Evolutionary conservation across 2,329 filamentous ascomycete species (phyloP), one percentile per base, ranked within the genome.

Genomic region (Aspergillus jensenii): DNA sequence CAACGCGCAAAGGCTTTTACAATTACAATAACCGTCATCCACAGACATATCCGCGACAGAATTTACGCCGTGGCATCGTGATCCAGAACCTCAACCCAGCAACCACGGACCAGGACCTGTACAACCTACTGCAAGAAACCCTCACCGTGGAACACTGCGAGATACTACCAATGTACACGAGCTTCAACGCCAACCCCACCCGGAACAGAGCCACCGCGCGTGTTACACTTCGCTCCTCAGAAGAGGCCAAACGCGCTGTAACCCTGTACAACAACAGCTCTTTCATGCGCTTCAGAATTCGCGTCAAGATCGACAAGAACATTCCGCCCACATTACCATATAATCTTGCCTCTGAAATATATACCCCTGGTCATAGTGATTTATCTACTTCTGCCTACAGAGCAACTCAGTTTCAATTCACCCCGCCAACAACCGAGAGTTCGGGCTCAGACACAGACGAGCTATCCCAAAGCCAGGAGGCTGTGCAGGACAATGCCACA

Each of bases 161-260:
- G 27, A 60, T 76, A 8, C 60, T 66, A 7, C 55, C 67, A 1
- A 66, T 25, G 21, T 12, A 23, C 43, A 33, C 23, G 44, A 4
- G 33, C 6, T 31, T 33, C 41, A 23, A 68, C 35, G 56, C 62
- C 4, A 65, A 67, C 46, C 49, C 64, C 11, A 57, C 61, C 11
- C 58, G 63, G 21, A 65, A 62, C 15, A 65, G 64, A 55, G 60
- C 63, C 15, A 68, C 68, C 41, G 67, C 69, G 2, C 71, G 65
- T 7, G 68, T 71, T 4, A 71, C 68, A 2, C 72, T 76, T 59
- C 66, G 60, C 39, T 69, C 60, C 9, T 59, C 64, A 12, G 74
- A 76, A 1, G 73, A 76, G 35, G 75, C 75, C 4, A 70, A 70
- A 52, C 65, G 66, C n/a, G 72, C 71, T 12, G 65, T 74, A 19